A percentile compares a stretch with the other conserved stretches of the same genome.
These are phyloP conservation scores for Phytophthora constricta DNA, from an alignment of 352 stramenopile species.

Conservation along the genomic window DNA sequence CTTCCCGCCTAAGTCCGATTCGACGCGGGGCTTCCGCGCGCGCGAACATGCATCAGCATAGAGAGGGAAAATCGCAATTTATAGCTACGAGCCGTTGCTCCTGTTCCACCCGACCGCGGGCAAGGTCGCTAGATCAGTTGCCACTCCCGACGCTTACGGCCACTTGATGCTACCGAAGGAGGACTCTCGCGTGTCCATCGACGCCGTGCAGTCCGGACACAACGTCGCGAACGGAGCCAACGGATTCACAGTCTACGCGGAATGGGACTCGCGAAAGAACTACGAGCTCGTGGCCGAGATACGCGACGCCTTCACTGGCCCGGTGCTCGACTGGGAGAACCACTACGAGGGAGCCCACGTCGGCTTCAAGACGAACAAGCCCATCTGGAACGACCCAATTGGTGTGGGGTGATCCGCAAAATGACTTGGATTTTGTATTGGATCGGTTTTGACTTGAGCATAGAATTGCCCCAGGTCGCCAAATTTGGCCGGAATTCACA, in stretches of 20 bases:
- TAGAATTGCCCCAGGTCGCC: no score
- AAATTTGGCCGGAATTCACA: no score
- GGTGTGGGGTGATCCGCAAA: no score
- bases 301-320: slow-evolving; percentile 27
- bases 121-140: background rate
- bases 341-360: slow-evolving; percentile 29
- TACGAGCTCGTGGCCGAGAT: slow-evolving; percentile 31
- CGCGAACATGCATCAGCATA: no score
- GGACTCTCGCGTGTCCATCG: slow-evolving; percentile 10
- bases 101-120: slow-evolving; percentile 11
- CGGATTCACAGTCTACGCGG: background rate
- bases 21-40: no score
- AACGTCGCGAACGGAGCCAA: background rate
- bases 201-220: slow-evolving; percentile 16
- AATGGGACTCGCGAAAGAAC: slow-evolving; percentile 39
- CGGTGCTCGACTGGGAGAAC: slow-evolving; percentile 29
- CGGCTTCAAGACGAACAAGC: slow-evolving; percentile 4
- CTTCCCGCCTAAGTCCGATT: no score
- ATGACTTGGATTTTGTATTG: no score
- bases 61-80: no score
- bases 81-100: slow-evolving; percentile 9
- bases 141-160: slow-evolving; percentile 3
- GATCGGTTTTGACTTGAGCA: no score
- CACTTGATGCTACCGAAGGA: slow-evolving; percentile 18
- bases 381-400: slow-evolving; percentile 32